A percentile compares a stretch with the other conserved stretches of the same genome.
Conservation (phyloP, 176 grass and related monocot species). For the Alopecurus myosuroides region DNA sequence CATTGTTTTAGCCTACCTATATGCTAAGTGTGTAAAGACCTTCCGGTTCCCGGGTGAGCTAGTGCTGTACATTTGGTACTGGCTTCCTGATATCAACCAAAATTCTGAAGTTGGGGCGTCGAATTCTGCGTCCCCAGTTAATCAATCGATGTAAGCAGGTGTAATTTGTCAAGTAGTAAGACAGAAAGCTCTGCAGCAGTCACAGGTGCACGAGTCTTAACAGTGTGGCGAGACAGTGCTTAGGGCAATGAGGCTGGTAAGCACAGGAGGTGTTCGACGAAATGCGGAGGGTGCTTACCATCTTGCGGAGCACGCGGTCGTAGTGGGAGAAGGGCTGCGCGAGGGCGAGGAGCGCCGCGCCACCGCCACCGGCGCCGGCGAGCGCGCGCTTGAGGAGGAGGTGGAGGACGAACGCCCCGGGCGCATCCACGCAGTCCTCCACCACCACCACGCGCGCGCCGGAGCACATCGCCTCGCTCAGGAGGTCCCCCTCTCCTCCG, state of each 20-base stretch:
- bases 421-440: constrained; percentile 65
- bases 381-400: constrained; percentile 54
- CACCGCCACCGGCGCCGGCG: background rate
- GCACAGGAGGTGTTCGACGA: constrained; percentile 11
- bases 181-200: background rate
- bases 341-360: constrained; percentile 34
- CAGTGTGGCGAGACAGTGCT: background rate
- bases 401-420: constrained; percentile 60
- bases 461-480: constrained; percentile 52
- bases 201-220: background rate
- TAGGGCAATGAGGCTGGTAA: background rate
- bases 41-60: background rate
- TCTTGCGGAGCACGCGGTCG: constrained; percentile 61
- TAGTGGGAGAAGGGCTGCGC: constrained; percentile 61
- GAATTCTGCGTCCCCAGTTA: background rate
- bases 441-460: constrained; percentile 50
- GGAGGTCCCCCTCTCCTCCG: constrained; percentile 20
- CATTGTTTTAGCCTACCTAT: background rate
- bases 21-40: background rate
- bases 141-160: background rate
- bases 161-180: background rate
- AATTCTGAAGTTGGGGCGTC: background rate
- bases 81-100: background rate
- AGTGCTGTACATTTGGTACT: background rate
- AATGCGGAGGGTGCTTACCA: constrained; percentile 24